Evolutionary conservation across 1,139 yeast genomes (phyloP).

Genomic region (Diutina rugosa): DNA sequence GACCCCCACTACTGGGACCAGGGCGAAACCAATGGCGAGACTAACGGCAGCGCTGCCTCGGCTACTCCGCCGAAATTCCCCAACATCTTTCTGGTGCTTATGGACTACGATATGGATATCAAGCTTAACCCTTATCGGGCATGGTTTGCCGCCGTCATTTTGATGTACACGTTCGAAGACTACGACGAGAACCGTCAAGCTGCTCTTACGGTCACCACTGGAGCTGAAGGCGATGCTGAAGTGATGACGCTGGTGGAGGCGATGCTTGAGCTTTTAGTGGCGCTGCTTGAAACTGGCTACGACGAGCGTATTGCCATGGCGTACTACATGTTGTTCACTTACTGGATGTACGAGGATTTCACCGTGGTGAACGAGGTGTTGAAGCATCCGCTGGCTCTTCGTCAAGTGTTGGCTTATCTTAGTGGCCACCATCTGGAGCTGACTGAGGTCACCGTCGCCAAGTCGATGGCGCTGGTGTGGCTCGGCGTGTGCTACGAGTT

Average conservation of each 20-base stretch:
- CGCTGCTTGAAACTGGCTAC: constrained; percentile 39
- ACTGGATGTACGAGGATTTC: constrained; percentile 72
- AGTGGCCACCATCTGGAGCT: constrained; percentile 49
- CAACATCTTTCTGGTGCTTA: constrained; percentile 54
- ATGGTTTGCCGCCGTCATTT: constrained; percentile 71
- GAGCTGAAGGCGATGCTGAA: constrained; percentile 42
- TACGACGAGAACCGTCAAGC: constrained; percentile 36
- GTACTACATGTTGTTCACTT: constrained; percentile 60
- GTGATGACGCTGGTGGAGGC: constrained; percentile 68
- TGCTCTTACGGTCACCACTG: constrained; percentile 47
- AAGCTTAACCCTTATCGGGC: constrained; percentile 74
- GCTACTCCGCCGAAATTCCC: constrained; percentile 7
- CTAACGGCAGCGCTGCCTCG: not conserved
- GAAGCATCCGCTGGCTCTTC: constrained; percentile 51
- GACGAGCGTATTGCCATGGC: constrained; percentile 76
- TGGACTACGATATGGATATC: constrained; percentile 68
- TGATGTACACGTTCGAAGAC: constrained; percentile 53
- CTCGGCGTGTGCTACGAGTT: constrained; percentile 79
- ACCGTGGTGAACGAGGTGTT: constrained; percentile 68
- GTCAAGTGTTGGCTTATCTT: constrained; percentile 54
- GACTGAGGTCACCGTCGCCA: constrained; percentile 36
- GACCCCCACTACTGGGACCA: constrained; percentile 12
- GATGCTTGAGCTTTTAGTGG: constrained; percentile 59
- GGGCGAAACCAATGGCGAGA: constrained; percentile 2
- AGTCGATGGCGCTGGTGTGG: constrained; percentile 63